Base-by-base conservation (phyloP, 1,139 yeast genomes). In the Sugiyamaella sp. region DNA sequence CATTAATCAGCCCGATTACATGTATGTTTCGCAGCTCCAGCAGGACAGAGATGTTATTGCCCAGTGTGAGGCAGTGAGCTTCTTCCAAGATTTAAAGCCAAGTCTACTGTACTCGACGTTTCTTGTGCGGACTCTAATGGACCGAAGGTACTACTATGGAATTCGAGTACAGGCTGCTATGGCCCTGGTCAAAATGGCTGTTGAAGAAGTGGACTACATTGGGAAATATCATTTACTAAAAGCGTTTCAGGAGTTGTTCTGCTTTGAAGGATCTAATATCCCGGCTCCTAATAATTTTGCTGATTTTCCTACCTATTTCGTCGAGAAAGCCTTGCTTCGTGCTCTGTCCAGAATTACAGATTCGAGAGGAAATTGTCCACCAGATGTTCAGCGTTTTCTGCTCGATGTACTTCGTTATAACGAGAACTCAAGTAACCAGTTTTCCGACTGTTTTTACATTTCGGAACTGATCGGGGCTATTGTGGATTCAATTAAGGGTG, bases 41-140 rank as follows among this genome's bases (percentile, higher is more conserved):
- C 95, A 89, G 68, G 99, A 95, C 71, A 75, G 97, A 59, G 99
- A 95, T 67, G 96, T 95, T 14, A 97, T 90, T 60, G 99, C 99
- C 0, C 99, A 95, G 66, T 74, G 81, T 51, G 97, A 90, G 55
- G 91, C 97, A 2, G 80, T 91, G 14, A 74, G 79, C 49, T 89
- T 81, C 69, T 91, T 89, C 69, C 84, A 85, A 6, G 79, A 76
- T 27, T 71, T 77, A n/a, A 80, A 81, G 55, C 88, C 91, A 0
- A 75, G 81, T 0, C 64, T 74, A 1, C 74, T 86, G 3, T 88
- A 90, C 66, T 89, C 96, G 8, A 85, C 96, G 0, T 80, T 88
- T 21, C 73, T 95, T 41, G 75, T 89, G 2, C 76, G 97, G 56
- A 91, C 98, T 0, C 70, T 89, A 9, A 78, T 91, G 82, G 99